Evolutionary conservation across 306 rosid species (phyloP).

Genomic region (Castanea sativa): DNA sequence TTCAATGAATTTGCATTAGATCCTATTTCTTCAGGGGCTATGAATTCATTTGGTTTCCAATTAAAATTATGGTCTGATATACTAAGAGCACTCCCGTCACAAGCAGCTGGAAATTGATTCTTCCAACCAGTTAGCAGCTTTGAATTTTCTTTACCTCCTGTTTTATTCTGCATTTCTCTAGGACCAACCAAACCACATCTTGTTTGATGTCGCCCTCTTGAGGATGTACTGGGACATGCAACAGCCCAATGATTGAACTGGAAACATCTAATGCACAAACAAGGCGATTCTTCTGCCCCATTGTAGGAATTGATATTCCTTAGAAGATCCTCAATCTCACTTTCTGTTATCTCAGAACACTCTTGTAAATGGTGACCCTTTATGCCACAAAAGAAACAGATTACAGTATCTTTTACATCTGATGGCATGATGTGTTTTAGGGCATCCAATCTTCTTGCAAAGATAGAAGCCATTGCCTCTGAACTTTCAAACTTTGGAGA

Average conservation of each 20-base stretch:
- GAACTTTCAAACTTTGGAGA: constrained; percentile 36
- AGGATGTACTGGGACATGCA: constrained; percentile 50
- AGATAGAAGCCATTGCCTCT: constrained; percentile 56
- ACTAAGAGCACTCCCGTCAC: constrained; percentile 26
- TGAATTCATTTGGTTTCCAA: constrained; percentile 30
- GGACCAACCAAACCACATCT: constrained; percentile 25
- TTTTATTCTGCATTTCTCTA: constrained; percentile 18
- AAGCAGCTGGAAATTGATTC: constrained; percentile 21
- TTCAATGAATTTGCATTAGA: constrained; percentile 30
- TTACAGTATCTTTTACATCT: constrained; percentile 26
- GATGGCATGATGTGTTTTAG: constrained; percentile 43
- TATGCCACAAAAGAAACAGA: constrained; percentile 72
- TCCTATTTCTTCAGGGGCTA: constrained; percentile 18
- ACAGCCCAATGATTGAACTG: constrained; percentile 62
- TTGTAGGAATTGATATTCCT: constrained; percentile 38
- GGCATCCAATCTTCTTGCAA: constrained; percentile 76
- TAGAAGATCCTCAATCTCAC: constrained; percentile 51
- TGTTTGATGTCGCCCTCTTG: constrained; percentile 32
- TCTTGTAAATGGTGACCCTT: constrained; percentile 60
- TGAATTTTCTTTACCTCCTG: constrained; percentile 30
- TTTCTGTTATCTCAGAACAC: constrained; percentile 43
- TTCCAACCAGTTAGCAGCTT: constrained; percentile 28
- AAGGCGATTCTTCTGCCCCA: constrained; percentile 33
- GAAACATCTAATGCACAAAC: constrained; percentile 60
- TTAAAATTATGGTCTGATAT: constrained; percentile 28